These are phyloP conservation scores for Athelia sp. DNA, from an alignment of 1,284 basidiomycete species.

Conservation along the genomic window DNA sequence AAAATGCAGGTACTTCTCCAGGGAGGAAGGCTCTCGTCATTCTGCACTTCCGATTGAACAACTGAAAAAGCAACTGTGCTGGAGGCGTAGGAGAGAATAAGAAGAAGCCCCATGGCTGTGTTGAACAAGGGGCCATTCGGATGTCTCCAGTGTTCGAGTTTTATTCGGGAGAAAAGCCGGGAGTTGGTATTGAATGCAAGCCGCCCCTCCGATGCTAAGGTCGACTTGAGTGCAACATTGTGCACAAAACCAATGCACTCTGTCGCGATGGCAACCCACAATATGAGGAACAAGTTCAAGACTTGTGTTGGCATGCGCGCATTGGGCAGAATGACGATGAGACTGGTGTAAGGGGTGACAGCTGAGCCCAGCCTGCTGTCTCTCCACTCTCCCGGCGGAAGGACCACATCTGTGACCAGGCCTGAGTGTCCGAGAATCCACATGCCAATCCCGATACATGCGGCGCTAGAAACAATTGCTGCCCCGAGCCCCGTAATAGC, in stretches of 20 bases:
- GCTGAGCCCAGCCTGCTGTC: neutral
- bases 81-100: constrained; percentile 23
- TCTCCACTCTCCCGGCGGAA: neutral
- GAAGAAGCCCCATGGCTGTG: constrained; percentile 19
- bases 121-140: constrained; percentile 20
- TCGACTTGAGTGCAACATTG: constrained; percentile 21
- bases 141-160: constrained; percentile 7
- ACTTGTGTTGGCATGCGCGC: neutral
- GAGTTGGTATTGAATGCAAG: constrained; percentile 27
- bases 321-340: neutral
- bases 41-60: too few species aligned
- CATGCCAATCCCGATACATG: neutral
- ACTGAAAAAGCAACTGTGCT: constrained; percentile 17
- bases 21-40: too few species aligned
- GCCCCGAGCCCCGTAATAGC: neutral
- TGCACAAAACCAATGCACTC: constrained; percentile 24
- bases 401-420: neutral
- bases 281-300: constrained; percentile 9
- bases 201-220: constrained; percentile 17
- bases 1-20: too few species aligned
- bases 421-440: neutral
- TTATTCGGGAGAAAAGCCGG: constrained; percentile 18
- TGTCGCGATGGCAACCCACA: constrained; percentile 22
- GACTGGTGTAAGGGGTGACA: neutral
- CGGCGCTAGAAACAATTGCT: neutral